Conservation (phyloP, 169 alveolate species). For the Plasmodium ovale region DNA sequence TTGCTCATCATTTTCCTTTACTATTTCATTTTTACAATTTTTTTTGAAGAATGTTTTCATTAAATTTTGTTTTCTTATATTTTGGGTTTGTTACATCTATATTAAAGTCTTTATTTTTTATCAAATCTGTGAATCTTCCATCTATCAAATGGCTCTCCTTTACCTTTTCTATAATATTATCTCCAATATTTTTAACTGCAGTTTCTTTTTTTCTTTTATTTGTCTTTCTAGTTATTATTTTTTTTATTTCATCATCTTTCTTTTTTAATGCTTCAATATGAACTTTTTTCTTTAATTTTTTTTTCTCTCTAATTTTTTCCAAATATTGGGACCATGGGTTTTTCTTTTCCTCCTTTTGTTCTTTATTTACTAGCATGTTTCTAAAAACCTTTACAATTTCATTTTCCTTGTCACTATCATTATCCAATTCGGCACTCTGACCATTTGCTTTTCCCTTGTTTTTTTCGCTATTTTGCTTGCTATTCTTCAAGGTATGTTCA, state of each 20-base stretch:
- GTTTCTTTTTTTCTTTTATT: conserved; percentile 64
- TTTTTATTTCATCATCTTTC: conserved; percentile 75
- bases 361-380: conserved; percentile 55
- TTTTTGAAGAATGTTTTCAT: conserved; percentile 62
- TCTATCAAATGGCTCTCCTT: conserved; percentile 78
- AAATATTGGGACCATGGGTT: conserved; percentile 67
- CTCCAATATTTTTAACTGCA: conserved; percentile 22
- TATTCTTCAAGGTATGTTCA: not conserved
- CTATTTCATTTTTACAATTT: not conserved
- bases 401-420: conserved; percentile 61
- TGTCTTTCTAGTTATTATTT: conserved; percentile 69
- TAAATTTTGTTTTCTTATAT: conserved; percentile 82
- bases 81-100: conserved; percentile 92
- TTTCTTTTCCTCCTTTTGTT: conserved; percentile 53
- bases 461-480: conserved; percentile 8
- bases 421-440: not conserved
- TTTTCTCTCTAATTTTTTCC: conserved; percentile 52
- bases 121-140: conserved; percentile 84
- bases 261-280: conserved; percentile 50
- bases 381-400: conserved; percentile 56
- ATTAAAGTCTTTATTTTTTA: conserved; percentile 88
- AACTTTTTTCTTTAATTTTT: conserved; percentile 68
- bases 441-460: conserved; percentile 12
- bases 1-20: not conserved
- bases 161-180: conserved; percentile 19